Evolutionary conservation across 495 filamentous ascomycete genomes (phyloP), one percentile per base, ranked within the genome.

Genomic region (Neurospora pannonica): DNA sequence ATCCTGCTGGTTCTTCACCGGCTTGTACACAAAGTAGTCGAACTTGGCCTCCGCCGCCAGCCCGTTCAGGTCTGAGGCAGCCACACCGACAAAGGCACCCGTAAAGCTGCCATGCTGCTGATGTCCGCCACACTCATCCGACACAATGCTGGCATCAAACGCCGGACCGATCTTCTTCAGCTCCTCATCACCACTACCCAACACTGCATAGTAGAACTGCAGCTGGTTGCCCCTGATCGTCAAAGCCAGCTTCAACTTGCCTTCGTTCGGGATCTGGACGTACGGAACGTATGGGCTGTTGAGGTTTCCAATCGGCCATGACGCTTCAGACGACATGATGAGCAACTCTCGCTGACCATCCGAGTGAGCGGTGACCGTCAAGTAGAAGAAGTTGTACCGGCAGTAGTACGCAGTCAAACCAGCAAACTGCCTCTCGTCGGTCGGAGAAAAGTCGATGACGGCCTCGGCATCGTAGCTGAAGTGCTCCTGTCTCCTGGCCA

Each of bases 381-480:
- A 79, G 72, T 89, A 89, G 80, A 88, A 88, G 78, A 89, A 88
- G 77, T 89, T 89, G 80, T 81, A 88, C 5, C 87, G 86, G 75
- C 86, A 87, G 79, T 89, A 89, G 76, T 88, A 89, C 34, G 85
- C 85, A n/a, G 86, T 86, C 28, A 89, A 79, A 1, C 87, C 87
- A 4, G 87, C 87, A 74, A 88, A 89, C 75, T 89, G 85, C 34
- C 87, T 81, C 81, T 88, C 87, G 73, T 89, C 87, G 0, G 75
- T 76, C 0, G 87, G 87, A 3, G 81, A 78, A 77, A 86, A 89
- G 74, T 87, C 83, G 0, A 88, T 75, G 9, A 85, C 81, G 0
- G 87, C 88, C 80, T 89, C 87, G 48, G 87, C 87, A 73, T 89
- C 87, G 72, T 84, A 87, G 8, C 84, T 87, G 76, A 89, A 89